These are phyloP conservation scores for Talaromyces rugulosus DNA, from an alignment of 2,329 filamentous ascomycete species.

Conservation along the genomic window DNA sequence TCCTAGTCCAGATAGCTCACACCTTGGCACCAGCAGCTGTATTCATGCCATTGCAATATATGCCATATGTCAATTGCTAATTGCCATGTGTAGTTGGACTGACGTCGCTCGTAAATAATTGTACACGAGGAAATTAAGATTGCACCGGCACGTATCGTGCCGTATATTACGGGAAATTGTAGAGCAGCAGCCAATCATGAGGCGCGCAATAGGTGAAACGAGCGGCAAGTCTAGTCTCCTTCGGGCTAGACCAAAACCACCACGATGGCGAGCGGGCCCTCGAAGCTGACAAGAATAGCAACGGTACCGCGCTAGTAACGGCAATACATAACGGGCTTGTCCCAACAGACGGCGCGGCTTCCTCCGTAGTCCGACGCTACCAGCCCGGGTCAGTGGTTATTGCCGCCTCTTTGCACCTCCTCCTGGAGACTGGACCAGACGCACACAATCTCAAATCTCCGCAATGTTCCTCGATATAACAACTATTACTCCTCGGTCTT, in stretches of 20 bases:
- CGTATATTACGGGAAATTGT: neutral
- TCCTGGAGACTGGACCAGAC: neutral
- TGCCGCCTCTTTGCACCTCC: neutral
- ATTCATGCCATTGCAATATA: neutral
- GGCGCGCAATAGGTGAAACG: neutral
- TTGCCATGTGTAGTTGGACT: neutral
- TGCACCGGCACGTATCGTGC: neutral
- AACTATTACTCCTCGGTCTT: neutral
- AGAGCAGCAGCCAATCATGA: neutral
- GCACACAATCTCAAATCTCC: neutral
- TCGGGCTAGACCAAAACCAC: neutral
- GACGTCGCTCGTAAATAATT: neutral
- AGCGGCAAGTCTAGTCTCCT: neutral
- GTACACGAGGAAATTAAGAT: neutral
- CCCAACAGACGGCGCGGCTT: constrained; percentile 5
- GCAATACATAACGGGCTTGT: neutral
- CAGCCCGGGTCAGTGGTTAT: constrained; percentile 2
- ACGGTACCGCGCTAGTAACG: neutral
- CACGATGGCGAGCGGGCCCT: neutral
- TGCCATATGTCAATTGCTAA: neutral
- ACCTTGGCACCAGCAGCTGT: neutral
- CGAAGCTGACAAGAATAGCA: constrained; percentile 3
- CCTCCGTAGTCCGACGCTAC: constrained; percentile 13
- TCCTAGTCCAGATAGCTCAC: neutral
- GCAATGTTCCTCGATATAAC: neutral